phyloP scores from a whole-genome alignment of 371 early-diverging fungal genomes.

The Haplosporangium sp. region DNA sequence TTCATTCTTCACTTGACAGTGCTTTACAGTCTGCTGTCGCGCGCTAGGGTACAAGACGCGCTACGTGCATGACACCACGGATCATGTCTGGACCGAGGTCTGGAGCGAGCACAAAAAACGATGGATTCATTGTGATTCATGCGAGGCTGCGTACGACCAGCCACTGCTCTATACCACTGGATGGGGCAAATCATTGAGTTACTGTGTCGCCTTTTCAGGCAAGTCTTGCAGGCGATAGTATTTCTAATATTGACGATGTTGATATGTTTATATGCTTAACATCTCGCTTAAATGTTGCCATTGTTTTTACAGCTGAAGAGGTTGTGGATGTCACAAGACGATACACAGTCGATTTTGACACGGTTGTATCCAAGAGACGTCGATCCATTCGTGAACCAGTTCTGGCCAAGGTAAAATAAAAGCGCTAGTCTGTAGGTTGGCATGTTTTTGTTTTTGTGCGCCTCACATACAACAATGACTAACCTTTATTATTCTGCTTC shows the following conservation, averaged over 20 bases:
- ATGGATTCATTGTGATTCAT: slow-evolving; percentile 79
- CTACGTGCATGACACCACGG: slow-evolving; percentile 69
- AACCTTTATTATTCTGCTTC: too few species aligned
- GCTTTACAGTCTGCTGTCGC: slow-evolving; percentile 72
- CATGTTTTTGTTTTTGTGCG: not conserved
- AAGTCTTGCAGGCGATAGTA: not conserved
- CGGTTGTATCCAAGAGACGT: slow-evolving; percentile 60
- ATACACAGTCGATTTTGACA: slow-evolving; percentile 61
- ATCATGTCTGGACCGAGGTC: slow-evolving; percentile 81
- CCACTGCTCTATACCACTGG: slow-evolving; percentile 74
- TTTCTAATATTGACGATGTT: too few species aligned
- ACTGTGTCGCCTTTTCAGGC: slow-evolving; percentile 66
- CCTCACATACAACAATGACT: too few species aligned
- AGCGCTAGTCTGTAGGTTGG: too few species aligned
- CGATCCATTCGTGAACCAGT: slow-evolving; percentile 61
- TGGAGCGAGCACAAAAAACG: slow-evolving; percentile 66
- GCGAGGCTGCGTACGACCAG: slow-evolving; percentile 75
- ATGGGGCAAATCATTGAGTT: slow-evolving; percentile 81
- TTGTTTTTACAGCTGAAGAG: slow-evolving; percentile 58
- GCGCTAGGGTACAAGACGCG: slow-evolving; percentile 76
- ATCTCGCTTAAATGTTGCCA: too few species aligned
- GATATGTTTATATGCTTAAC: too few species aligned
- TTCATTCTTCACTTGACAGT: slow-evolving; percentile 38
- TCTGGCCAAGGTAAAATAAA: slow-evolving; percentile 54
- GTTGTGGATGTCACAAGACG: slow-evolving; percentile 74